Base-by-base conservation (phyloP, 176 grass and related monocot genomes). In the Musa itinerans region DNA sequence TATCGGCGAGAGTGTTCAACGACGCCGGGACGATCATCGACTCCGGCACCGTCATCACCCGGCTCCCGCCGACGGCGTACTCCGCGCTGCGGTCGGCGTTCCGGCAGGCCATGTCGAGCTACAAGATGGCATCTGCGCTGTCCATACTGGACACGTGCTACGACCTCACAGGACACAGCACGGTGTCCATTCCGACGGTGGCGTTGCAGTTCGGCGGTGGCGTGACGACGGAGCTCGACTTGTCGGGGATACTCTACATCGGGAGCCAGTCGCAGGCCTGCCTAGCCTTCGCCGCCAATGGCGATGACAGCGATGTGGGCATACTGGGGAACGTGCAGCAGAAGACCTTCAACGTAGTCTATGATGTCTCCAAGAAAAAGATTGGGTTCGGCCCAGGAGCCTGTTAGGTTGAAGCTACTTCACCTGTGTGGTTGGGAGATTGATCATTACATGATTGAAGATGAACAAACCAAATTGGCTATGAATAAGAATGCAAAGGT, bases 31-130 rank as follows among this genome's bases (percentile, higher is more conserved):
- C 88, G 52, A 67, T 98, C 17, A 86, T 98, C 21, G 94, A 98
- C 71, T 98, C 94, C 8, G 94, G 90, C 63, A 98, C 94, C 49
- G 90, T 98, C 50, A 93, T 98, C 88, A 89, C 86, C 3, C 85
- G 94, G 48, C 82, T 93, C 1, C 94, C 88, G n/a, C 68, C 78
- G 1, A 50, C 51, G 21, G 90, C 95, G 25, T 98, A 98, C 90
- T 11, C 11, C 1, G 58, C 90, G 8, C 82, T 98, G 5, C 68
- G 84, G 9, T 54, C 69, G 7, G 86, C 84, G 20, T 98, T 93
- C 77, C 50, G 68, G 0, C 11, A n/a, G 50, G 59, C 0, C 3
- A 98, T 98, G 95, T 27, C 72, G 57, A 14, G 3, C 2, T 92
- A 78, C 84, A 87, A 65, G 77, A 58, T 4, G 58, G 87, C 82